A percentile compares a stretch with the other conserved stretches of the same genome.
phyloP scores from a whole-genome alignment of 2,329 filamentous ascomycete species.

The Elsinoe necatrix region DNA sequence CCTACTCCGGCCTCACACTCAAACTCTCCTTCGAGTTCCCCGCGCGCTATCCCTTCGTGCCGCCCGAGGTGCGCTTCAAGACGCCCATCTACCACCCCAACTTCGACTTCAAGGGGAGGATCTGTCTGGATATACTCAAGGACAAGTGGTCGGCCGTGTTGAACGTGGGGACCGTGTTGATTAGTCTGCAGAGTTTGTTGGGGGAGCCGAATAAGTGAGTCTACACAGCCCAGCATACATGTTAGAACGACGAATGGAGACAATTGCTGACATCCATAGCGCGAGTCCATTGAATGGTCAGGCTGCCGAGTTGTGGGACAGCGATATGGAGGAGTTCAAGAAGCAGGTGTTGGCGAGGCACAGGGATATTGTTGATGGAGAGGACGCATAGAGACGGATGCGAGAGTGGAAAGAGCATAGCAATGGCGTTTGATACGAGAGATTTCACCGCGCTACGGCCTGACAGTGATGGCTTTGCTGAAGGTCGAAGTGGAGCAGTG shows the following conservation, averaged over 20 bases:
- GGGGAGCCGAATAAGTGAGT: constrained; percentile 97
- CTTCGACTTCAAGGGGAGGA: constrained; percentile 92
- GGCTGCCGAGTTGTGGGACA: constrained; percentile 93
- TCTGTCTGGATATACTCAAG: constrained; percentile 95
- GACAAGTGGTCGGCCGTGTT: constrained; percentile 98
- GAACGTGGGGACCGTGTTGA: constrained; percentile 85
- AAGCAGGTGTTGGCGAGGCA: constrained; percentile 57
- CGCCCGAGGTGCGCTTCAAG: constrained; percentile 90
- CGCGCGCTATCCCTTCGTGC: constrained; percentile 82
- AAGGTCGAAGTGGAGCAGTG: neutral
- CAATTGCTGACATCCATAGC: constrained; percentile 41
- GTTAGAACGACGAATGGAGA: neutral
- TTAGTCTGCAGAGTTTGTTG: constrained; percentile 89
- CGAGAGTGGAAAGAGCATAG: constrained; percentile 18
- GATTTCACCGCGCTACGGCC: neutral
- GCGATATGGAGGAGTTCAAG: constrained; percentile 79
- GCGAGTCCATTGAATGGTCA: constrained; percentile 92
- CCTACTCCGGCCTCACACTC: constrained; percentile 78
- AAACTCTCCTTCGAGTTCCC: constrained; percentile 91
- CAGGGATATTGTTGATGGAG: constrained; percentile 45
- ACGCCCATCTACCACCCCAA: constrained; percentile 99
- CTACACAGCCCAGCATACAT: neutral
- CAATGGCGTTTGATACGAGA: constrained; percentile 16
- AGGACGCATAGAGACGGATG: constrained; percentile 21
- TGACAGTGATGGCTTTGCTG: neutral